Evolutionary conservation across 2,329 filamentous ascomycete species (phyloP).

Genomic region (Alternaria metachromatica): DNA sequence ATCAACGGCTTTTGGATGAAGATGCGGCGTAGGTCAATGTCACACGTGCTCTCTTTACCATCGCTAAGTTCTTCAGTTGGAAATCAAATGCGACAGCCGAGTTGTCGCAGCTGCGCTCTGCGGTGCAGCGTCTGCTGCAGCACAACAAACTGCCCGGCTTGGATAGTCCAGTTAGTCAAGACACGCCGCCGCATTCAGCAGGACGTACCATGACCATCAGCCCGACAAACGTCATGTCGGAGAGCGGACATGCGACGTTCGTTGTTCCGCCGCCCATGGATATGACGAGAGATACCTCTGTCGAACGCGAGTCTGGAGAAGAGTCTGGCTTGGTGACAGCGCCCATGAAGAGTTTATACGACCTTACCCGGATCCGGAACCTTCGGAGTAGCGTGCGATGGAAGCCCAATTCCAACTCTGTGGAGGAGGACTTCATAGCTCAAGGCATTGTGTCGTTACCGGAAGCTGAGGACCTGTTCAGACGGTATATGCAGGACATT

Average conservation of each 20-base stretch:
- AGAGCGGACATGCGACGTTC: slow-evolving; percentile 30
- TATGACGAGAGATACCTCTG: slow-evolving; percentile 44
- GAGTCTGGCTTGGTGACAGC: slow-evolving; percentile 37
- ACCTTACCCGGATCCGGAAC: slow-evolving; percentile 43
- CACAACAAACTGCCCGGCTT: slow-evolving; percentile 37
- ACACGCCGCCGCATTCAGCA: slow-evolving; percentile 19
- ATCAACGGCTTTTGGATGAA: slow-evolving; percentile 42
- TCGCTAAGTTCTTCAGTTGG: slow-evolving; percentile 27
- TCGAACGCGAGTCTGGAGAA: slow-evolving; percentile 36
- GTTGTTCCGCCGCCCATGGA: slow-evolving; percentile 40
- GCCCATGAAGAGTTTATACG: slow-evolving; percentile 46
- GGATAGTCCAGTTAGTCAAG: slow-evolving; percentile 13
- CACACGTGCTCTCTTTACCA: neutral
- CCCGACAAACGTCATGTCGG: slow-evolving; percentile 33
- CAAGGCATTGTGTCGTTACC: slow-evolving; percentile 34
- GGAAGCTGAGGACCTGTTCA: slow-evolving; percentile 42
- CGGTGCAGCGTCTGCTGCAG: slow-evolving; percentile 36
- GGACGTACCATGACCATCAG: slow-evolving; percentile 25
- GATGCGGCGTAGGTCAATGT: slow-evolving; percentile 35
- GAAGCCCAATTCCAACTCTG: slow-evolving; percentile 32
- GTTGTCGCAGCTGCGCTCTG: slow-evolving; percentile 33
- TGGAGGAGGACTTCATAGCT: slow-evolving; percentile 42
- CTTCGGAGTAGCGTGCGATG: slow-evolving; percentile 36
- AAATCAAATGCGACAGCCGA: slow-evolving; percentile 40
- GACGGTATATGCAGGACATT: slow-evolving; percentile 38